Base-by-base conservation (phyloP, 2,329 filamentous ascomycete genomes). In the Verticillium zaregamsianum region DNA sequence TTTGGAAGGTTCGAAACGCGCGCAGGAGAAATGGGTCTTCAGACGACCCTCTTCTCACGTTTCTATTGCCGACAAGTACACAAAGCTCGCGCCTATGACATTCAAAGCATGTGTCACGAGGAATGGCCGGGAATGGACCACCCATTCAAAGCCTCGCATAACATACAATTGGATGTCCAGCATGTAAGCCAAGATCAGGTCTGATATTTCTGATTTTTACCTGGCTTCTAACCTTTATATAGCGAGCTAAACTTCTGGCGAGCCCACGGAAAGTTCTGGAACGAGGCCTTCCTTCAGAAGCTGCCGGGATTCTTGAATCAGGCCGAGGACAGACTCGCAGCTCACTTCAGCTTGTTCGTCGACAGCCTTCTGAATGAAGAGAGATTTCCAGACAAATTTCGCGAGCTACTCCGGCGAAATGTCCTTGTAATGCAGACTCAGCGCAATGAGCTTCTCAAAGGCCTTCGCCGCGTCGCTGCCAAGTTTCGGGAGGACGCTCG, bases 91-190 rank as follows among this genome's bases (percentile, higher is more conserved):
- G 12, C 61, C 57, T 57, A 17, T 54, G 3, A 66, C 65, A 0
- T 66, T 60, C 32, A 57, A n/a, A 7, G 63, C 63, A 4, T 64
- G 59, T 7, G 59, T 64, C 17, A 37, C n/a, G 14, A 54, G 62
- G 14, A 1, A 55, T 2, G 65, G 65, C 2, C 59, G 49, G 1
- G 45, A 54, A 2, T 63, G 49, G 23, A 52, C 32, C 5, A 55
- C 59, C 5, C 32, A 7, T 4, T 5, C 17, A 0, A 61, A 32
- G 33, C 59, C 59, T n/a, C 45, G 56, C 2, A 58, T 14, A 5
- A 57, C 56, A 2, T 52, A 61, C 37, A 28, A 54, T 25, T 63
- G 61, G 61, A 59, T 61, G 37, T 56, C 33, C 4, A 28, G 32
- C 8, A 32, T 58, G 61, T 63, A 49, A 59, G 61, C 55, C 12